These are phyloP conservation scores for Crotalaria pallida DNA, from an alignment of 306 rosid genomes.

Conservation along the genomic window DNA sequence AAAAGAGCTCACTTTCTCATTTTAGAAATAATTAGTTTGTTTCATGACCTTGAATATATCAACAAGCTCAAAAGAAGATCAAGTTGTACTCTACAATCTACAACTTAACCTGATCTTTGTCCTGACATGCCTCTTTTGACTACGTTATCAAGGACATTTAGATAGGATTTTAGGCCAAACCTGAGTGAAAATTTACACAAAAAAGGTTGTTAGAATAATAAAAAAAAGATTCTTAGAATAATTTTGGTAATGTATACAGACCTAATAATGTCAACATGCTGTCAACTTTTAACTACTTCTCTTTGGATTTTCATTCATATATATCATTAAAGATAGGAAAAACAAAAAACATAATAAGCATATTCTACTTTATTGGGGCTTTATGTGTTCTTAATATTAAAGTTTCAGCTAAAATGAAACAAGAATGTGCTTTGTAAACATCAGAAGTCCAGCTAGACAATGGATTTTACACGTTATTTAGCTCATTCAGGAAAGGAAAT, in stretches of 20 bases:
- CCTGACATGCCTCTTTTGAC: neutral
- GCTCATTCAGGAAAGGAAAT: no score
- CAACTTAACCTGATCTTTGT: neutral
- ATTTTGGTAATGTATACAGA: no score
- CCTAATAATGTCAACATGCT: neutral
- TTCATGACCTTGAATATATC: neutral
- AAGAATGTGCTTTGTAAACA: neutral
- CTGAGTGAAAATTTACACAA: neutral
- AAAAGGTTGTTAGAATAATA: no score
- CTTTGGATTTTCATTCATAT: neutral
- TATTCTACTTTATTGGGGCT: neutral
- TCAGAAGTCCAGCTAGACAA: neutral
- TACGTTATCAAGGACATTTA: neutral
- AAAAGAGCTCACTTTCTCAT: no score
- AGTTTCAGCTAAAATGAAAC: neutral
- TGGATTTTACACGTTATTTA: no score
- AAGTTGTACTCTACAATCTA: neutral
- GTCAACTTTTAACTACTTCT: neutral
- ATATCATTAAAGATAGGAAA: neutral
- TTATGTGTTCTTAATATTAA: neutral
- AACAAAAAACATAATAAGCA: neutral
- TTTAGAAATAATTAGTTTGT: no score
- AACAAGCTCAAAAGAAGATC: neutral
- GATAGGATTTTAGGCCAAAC: neutral
- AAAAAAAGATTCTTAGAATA: neutral